These are phyloP conservation scores for Blastosporella zonata DNA, from an alignment of 1,284 basidiomycete species.

Conservation along the genomic window DNA sequence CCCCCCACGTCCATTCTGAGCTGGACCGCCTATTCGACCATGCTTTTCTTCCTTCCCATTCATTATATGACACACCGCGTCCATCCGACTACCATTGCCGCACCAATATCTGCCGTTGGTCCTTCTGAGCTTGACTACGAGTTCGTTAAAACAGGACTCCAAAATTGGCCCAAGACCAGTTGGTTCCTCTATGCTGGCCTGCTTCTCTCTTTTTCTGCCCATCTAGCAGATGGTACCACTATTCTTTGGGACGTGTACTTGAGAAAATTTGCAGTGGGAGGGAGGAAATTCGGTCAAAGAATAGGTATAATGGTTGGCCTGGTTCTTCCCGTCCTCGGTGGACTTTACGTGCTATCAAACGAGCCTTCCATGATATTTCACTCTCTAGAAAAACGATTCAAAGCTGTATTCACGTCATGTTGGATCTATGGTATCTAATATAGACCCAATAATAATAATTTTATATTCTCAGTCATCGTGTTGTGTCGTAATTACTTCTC, in stretches of 20 bases:
- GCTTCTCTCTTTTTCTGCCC: conserved; percentile 47
- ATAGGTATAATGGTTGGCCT: conserved; percentile 30
- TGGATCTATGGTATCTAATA: conserved; percentile 25
- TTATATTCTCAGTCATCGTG: neutral
- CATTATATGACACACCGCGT: conserved; percentile 64
- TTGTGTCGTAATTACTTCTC: neutral
- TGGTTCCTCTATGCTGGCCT: conserved; percentile 61
- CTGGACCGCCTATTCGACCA: conserved; percentile 52
- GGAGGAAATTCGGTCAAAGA: conserved; percentile 8
- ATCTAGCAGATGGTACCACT: conserved; percentile 54
- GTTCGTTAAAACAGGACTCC: conserved; percentile 66
- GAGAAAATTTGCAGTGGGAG: conserved; percentile 20
- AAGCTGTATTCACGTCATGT: conserved; percentile 33
- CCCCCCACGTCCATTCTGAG: conserved; percentile 45
- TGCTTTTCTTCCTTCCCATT: conserved; percentile 54
- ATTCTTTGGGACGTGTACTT: conserved; percentile 52
- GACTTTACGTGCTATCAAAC: conserved; percentile 47
- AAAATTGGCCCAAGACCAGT: conserved; percentile 56
- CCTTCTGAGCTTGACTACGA: conserved; percentile 74
- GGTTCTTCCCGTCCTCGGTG: conserved; percentile 49
- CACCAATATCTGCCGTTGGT: conserved; percentile 56
- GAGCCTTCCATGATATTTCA: conserved; percentile 59
- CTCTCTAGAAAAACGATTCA: conserved; percentile 47
- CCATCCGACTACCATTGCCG: conserved; percentile 39
- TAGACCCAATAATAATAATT: neutral